Conservation (phyloP, 495 filamentous ascomycete species). For the Aspergillus homomorphus region DNA sequence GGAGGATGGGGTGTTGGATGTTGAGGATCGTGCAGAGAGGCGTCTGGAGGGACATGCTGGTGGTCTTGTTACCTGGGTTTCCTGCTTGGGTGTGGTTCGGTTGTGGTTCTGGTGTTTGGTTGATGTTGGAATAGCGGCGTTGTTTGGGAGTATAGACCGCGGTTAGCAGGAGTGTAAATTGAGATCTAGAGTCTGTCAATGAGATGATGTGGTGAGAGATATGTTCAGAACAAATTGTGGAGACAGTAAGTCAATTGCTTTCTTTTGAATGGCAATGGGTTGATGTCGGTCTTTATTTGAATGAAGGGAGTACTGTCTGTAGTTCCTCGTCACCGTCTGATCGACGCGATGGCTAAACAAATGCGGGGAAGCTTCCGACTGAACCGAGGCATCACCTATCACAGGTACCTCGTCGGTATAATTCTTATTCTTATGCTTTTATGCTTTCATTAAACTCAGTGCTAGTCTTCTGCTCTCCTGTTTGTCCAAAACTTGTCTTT, state of each 20-base stretch:
- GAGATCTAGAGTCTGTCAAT: neutral
- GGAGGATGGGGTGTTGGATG: conserved; percentile 78
- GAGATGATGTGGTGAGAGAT: neutral
- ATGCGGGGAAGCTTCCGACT: conserved; percentile 32
- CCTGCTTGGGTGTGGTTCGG: neutral
- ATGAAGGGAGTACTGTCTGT: too few relatives aligned
- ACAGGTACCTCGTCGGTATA: neutral
- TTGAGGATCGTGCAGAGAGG: conserved; percentile 70
- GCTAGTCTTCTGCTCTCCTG: neutral
- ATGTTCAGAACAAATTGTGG: neutral
- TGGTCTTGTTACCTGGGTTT: neutral
- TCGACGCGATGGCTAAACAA: neutral
- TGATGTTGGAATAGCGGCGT: neutral
- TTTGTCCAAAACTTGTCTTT: neutral
- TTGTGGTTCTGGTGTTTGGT: neutral
- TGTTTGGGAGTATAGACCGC: neutral
- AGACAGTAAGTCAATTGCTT: neutral
- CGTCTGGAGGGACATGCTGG: conserved; percentile 59
- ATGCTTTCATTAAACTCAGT: too few relatives aligned
- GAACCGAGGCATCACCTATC: conserved; percentile 28
- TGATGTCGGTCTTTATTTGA: neutral
- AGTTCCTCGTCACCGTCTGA: too few relatives aligned
- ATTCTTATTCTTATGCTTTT: neutral
- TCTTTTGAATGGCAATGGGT: neutral
- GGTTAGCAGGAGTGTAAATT: neutral